Evolutionary conservation across 2,329 filamentous ascomycete species (phyloP), one percentile per base, ranked within the genome.

Genomic region (Aspergillus sclerotialis): DNA sequence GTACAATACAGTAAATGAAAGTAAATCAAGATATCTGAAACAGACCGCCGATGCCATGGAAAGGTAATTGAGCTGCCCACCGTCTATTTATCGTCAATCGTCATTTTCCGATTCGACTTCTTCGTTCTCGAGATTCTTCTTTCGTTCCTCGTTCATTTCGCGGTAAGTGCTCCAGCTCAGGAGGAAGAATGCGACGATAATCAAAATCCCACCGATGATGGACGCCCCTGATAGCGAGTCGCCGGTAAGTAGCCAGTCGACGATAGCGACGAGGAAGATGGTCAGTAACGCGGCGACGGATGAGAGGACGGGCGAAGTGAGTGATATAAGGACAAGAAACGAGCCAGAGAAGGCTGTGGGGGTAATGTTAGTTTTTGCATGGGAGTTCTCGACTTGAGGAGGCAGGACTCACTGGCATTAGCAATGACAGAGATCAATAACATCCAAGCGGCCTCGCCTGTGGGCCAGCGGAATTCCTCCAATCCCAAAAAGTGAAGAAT

Each of bases 251-350:
- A 89, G 57, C 79, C 92, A 93, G 62, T 98, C 92, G 36, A 85
- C 85, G 18, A 96, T 69, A 1, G 90, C 92, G 5, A 98, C 92
- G 40, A 96, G 78, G 70, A 98, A 96, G 46, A 98, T 98, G 14
- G 92, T 98, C 30, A 98, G 71, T 5, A 98, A 75, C 2, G 90
- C 87, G 1, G 92, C 92, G 8, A 98, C 92, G 12, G 84, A 93
- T 38, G 83, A 90, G 4, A 98, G 71, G 3, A 98, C 92, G 1
- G 92, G 92, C 12, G 83, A 90, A 0, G 92, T 98, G 17, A 98
- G 73, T 11, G 82, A 88, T 53, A 98, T 96, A 34, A 98, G 74
- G 21, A 94, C 84, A 6, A 96, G 73, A 69, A 96, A 96, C 13
- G 82, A 86, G 15, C 92, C 92, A 8, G 88, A 92, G 58, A 98